Evolutionary conservation across 495 filamentous ascomycete genomes (phyloP).

Genomic region (Tuber indicum): DNA sequence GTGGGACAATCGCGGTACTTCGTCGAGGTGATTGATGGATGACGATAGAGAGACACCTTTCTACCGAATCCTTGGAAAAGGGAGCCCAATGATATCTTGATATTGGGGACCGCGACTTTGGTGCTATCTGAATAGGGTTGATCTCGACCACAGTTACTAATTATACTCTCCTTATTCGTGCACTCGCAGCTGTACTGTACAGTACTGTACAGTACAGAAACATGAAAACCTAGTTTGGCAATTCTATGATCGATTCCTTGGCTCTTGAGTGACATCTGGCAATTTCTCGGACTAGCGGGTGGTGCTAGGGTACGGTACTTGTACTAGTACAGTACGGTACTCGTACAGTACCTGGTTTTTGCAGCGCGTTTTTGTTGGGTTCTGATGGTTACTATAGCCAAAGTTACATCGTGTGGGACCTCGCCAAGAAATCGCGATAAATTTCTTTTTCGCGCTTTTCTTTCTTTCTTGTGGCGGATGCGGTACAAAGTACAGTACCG

Average conservation of each 20-base stretch:
- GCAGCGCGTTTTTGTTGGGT: background rate
- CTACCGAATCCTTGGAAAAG: background rate
- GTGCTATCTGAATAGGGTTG: background rate
- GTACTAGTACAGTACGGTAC: background rate
- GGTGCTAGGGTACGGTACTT: background rate
- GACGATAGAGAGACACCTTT: background rate
- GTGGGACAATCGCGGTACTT: background rate
- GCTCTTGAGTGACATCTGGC: background rate
- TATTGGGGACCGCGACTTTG: background rate
- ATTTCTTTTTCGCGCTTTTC: background rate
- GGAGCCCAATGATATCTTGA: background rate
- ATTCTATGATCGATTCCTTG: background rate
- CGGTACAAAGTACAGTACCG: background rate
- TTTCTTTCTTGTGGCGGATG: background rate
- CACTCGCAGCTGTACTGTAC: background rate
- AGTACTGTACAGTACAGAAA: too few species aligned
- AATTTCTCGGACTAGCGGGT: slow-evolving; percentile 1
- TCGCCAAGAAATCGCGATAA: background rate
- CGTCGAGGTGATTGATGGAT: background rate
- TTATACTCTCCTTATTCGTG: background rate
- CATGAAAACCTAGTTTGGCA: background rate
- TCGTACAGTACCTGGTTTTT: background rate
- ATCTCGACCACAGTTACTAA: background rate
- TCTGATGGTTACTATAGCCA: background rate
- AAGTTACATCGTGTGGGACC: background rate